Percentiles rank a stretch among this genome's conserved stretches.
These are phyloP conservation scores for Colletotrichum karsti DNA, from an alignment of 2,329 filamentous ascomycete genomes.

Conservation along the genomic window DNA sequence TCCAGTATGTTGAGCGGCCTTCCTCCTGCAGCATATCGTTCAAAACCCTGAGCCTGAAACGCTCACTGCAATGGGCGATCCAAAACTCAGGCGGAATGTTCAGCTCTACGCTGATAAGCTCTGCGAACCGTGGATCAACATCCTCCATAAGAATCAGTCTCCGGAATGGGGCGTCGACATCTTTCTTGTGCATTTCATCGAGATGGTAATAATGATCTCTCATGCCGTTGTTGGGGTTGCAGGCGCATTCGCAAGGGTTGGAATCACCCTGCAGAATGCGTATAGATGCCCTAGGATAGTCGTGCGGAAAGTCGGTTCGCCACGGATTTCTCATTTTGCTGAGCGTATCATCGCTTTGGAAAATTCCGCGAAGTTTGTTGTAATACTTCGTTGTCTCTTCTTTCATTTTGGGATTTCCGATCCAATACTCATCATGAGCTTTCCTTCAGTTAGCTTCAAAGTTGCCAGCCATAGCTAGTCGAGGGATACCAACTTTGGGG, in stretches of 20 bases:
- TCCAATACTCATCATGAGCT: not conserved
- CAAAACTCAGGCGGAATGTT: not conserved
- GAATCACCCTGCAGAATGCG: not conserved
- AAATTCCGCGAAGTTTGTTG: not conserved
- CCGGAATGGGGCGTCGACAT: not conserved
- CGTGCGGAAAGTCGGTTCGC: not conserved
- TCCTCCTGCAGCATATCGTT: not conserved
- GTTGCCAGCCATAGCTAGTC: no score
- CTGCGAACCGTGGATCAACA: not conserved
- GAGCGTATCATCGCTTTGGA: not conserved
- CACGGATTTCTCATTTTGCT: not conserved
- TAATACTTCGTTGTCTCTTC: not conserved
- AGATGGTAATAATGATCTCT: not conserved
- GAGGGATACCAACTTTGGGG: no score
- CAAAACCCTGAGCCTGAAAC: not conserved
- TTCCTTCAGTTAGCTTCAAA: no score
- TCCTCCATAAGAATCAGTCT: not conserved
- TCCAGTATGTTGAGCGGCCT: not conserved
- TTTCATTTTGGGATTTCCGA: not conserved
- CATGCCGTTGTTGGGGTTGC: not conserved
- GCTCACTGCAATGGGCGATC: not conserved
- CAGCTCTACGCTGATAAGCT: not conserved
- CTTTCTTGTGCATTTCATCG: not conserved
- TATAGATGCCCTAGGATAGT: not conserved
- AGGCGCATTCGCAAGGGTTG: not conserved